phyloP scores from a whole-genome alignment of 768 basidiomycete genomes.

The Tulasnella sp. region DNA sequence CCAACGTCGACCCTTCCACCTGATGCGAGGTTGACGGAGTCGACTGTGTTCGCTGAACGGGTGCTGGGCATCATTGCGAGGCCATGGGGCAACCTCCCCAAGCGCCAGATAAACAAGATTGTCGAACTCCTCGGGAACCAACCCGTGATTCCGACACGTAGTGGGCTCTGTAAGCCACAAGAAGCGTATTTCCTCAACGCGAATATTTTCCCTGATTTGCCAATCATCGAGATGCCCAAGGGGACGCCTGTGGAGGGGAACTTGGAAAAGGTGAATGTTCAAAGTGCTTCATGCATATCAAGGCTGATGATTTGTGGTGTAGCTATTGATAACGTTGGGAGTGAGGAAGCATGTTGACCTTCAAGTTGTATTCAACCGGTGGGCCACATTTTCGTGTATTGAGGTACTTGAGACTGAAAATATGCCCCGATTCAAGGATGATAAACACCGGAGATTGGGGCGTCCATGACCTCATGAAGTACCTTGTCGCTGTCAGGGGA shows the following conservation, averaged over 20 bases:
- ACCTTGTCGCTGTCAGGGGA: constrained; percentile 71
- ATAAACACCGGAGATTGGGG: constrained; percentile 86
- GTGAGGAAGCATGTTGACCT: constrained; percentile 87
- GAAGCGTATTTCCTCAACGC: constrained; percentile 78
- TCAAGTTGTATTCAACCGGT: constrained; percentile 87
- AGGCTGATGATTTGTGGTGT: neutral
- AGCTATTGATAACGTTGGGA: constrained; percentile 52
- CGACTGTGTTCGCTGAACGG: constrained; percentile 67
- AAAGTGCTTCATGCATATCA: too few species aligned
- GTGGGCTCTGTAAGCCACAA: constrained; percentile 57
- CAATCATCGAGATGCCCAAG: constrained; percentile 62
- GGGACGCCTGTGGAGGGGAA: constrained; percentile 48
- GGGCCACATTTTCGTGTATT: constrained; percentile 11
- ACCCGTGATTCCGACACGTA: constrained; percentile 57
- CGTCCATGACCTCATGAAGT: constrained; percentile 69
- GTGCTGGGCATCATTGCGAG: constrained; percentile 54
- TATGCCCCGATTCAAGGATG: constrained; percentile 40
- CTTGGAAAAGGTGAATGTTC: constrained; percentile 45
- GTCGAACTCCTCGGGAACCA: constrained; percentile 37
- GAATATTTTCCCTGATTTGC: constrained; percentile 79
- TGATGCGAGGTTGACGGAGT: constrained; percentile 51
- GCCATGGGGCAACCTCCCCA: constrained; percentile 55
- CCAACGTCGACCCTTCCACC: constrained; percentile 30
- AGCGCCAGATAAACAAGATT: constrained; percentile 37
- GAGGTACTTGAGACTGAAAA: neutral